These are phyloP conservation scores for Fusarium decemcellulare DNA, from an alignment of 2,329 filamentous ascomycete species.

Conservation along the genomic window DNA sequence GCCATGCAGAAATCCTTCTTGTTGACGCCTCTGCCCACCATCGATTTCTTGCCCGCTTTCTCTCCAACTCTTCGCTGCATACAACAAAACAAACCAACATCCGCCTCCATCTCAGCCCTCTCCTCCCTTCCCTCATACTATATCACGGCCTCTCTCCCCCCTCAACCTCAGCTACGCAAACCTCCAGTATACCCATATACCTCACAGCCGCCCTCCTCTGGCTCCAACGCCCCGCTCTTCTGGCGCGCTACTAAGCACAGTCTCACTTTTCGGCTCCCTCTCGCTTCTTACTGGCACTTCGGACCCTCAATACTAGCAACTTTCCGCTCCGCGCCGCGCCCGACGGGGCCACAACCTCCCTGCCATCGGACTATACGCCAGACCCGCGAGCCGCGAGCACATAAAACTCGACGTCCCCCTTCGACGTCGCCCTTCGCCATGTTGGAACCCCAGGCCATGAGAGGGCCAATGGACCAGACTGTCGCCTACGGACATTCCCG, in stretches of 20 bases:
- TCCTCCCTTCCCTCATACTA: slow-evolving; percentile 12
- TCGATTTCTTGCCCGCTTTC: slow-evolving; percentile 23
- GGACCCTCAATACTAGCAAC: slow-evolving; percentile 20
- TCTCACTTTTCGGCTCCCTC: slow-evolving; percentile 48
- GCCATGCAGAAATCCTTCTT: slow-evolving; percentile 42
- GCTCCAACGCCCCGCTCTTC: slow-evolving; percentile 38
- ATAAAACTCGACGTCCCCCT: slow-evolving; percentile 41
- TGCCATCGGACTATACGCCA: slow-evolving; percentile 42
- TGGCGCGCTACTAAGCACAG: slow-evolving; percentile 43
- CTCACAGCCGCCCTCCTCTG: slow-evolving; percentile 25
- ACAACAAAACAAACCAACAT: slow-evolving; percentile 26
- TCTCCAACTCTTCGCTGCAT: slow-evolving; percentile 28
- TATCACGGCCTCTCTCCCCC: slow-evolving; percentile 8
- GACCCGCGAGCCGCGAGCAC: slow-evolving; percentile 38
- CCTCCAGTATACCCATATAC: slow-evolving; percentile 11
- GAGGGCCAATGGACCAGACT: slow-evolving; percentile 52
- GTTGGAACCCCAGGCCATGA: slow-evolving; percentile 52
- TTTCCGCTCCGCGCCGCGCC: slow-evolving; percentile 40
- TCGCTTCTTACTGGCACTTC: slow-evolving; percentile 35
- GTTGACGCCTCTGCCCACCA: slow-evolving; percentile 46
- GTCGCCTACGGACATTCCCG: slow-evolving; percentile 67
- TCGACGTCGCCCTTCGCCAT: slow-evolving; percentile 40
- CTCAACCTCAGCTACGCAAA: not conserved
- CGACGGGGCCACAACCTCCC: slow-evolving; percentile 39
- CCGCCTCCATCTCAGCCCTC: slow-evolving; percentile 10